Percentiles rank a stretch among this genome's conserved stretches.
phyloP scores from a whole-genome alignment of 768 basidiomycete species.

The Lactifluus echinatus region DNA sequence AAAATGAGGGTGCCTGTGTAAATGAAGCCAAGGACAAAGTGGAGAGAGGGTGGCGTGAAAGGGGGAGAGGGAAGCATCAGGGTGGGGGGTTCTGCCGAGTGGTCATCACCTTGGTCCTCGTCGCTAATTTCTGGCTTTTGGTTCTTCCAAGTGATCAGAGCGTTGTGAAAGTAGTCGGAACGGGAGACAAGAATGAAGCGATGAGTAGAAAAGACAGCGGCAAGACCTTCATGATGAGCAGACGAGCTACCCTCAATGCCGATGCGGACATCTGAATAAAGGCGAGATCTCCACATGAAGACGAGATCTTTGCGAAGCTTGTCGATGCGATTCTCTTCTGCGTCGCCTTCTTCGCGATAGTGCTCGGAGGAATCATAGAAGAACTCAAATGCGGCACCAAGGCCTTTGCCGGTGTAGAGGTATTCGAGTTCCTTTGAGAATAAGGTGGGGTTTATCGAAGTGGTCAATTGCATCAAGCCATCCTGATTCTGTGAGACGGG shows the following conservation, averaged over 20 bases:
- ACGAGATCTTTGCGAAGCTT: conserved; percentile 89
- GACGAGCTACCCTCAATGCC: conserved; percentile 62
- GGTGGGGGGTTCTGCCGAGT: conserved; percentile 40
- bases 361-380: conserved; percentile 57
- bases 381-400: conserved; percentile 83
- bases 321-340: conserved; percentile 56
- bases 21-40: conserved; percentile 90
- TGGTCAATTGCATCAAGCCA: conserved; percentile 51
- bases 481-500: conserved; percentile 32
- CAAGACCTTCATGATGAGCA: conserved; percentile 55
- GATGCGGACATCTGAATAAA: conserved; percentile 88
- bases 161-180: conserved; percentile 77
- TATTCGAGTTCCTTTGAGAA: conserved; percentile 91
- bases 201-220: conserved; percentile 85
- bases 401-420: conserved; percentile 86
- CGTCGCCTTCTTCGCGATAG: conserved; percentile 35
- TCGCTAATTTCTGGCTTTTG: conserved; percentile 27
- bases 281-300: conserved; percentile 92
- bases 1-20: conserved; percentile 94
- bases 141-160: conserved; percentile 62
- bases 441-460: conserved; percentile 65
- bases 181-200: conserved; percentile 88
- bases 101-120: conserved; percentile 23
- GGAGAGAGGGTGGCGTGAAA: conserved; percentile 88
- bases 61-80: conserved; percentile 82